Conservation (phyloP, 2,329 filamentous ascomycete species). For the Colletotrichum paranaense region DNA sequence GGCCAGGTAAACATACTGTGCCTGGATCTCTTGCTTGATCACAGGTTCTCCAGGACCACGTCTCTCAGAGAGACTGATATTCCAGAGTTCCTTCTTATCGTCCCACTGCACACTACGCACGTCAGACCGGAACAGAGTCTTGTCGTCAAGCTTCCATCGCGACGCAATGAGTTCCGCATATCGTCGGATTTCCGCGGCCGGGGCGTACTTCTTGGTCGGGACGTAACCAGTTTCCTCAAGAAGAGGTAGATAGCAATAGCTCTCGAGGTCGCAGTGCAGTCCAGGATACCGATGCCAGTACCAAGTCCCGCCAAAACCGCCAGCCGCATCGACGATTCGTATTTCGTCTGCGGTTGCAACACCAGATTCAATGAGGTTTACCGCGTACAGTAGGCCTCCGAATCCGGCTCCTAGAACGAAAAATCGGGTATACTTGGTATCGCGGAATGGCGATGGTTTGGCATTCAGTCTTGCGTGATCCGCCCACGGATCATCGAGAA, state of each 20-base stretch:
- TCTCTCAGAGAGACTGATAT: constrained; percentile 36
- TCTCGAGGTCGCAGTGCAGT: constrained; percentile 68
- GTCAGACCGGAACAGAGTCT: constrained; percentile 53
- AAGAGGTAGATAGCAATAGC: constrained; percentile 69
- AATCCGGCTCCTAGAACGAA: constrained; percentile 50
- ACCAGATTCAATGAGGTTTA: constrained; percentile 39
- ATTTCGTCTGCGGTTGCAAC: constrained; percentile 46
- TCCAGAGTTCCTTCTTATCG: constrained; percentile 39
- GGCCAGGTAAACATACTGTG: constrained; percentile 35
- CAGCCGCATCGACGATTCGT: constrained; percentile 52
- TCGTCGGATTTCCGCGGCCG: constrained; percentile 63
- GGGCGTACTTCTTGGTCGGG: constrained; percentile 61
- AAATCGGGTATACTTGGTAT: constrained; percentile 42
- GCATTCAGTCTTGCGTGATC: constrained; percentile 45
- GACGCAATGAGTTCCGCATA: constrained; percentile 55
- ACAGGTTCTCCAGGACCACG: constrained; percentile 38
- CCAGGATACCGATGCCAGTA: constrained; percentile 64
- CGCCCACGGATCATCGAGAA: constrained; percentile 48
- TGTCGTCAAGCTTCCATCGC: constrained; percentile 53
- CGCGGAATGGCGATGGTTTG: constrained; percentile 36
- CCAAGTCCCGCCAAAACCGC: constrained; percentile 62
- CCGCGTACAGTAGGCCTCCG: constrained; percentile 45
- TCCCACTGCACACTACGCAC: constrained; percentile 57
- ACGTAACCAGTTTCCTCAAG: constrained; percentile 71
- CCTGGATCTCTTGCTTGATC: not conserved